Evolutionary conservation across 83 land plant species (phyloP).

Genomic region (Picea abies): DNA sequence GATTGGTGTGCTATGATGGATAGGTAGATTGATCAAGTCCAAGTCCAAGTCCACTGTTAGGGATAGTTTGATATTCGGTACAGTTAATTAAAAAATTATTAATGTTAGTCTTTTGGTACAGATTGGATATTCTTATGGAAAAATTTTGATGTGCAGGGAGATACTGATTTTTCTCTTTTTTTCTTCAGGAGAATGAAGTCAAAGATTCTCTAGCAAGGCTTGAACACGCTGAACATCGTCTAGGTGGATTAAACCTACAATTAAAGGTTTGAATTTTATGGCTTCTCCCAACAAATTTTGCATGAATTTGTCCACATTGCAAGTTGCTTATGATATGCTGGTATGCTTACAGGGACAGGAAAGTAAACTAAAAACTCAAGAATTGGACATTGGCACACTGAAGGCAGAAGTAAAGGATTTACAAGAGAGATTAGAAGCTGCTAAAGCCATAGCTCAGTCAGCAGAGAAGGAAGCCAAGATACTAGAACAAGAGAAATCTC

Average conservation of each 20-base stretch:
- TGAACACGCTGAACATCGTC: constrained; percentile 64
- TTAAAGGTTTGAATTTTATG: constrained; percentile 50
- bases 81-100: background rate
- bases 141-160: background rate
- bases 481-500: constrained; percentile 59
- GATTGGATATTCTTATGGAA: background rate
- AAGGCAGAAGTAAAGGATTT: constrained; percentile 50
- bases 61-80: constrained; percentile 32
- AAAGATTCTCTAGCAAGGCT: constrained; percentile 54
- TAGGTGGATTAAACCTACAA: constrained; percentile 45
- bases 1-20: too few species aligned
- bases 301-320: background rate
- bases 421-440: constrained; percentile 43
- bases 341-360: constrained; percentile 58
- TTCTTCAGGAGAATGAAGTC: constrained; percentile 67
- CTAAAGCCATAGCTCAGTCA: constrained; percentile 52
- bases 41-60: constrained; percentile 70
- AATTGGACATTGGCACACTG: constrained; percentile 45
- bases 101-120: background rate
- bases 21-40: constrained; percentile 22
- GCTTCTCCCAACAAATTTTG: background rate
- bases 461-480: constrained; percentile 64
- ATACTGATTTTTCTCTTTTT: background rate
- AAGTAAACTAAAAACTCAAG: constrained; percentile 47
- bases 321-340: background rate